These are phyloP conservation scores for Sabuloglossum arenarium DNA, from an alignment of 495 filamentous ascomycete genomes.

Conservation along the genomic window DNA sequence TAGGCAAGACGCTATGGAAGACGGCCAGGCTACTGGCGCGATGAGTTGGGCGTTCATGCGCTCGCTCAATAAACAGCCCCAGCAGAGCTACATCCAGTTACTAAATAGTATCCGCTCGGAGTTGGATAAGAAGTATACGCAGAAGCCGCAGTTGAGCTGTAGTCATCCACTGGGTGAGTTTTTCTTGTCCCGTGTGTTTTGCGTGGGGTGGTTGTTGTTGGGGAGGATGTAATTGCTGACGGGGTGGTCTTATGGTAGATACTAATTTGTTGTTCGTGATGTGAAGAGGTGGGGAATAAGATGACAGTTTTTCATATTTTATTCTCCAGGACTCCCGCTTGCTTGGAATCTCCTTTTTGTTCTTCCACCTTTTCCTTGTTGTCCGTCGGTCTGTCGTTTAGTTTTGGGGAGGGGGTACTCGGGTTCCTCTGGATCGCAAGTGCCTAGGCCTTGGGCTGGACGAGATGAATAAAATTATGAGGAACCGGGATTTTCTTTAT, in stretches of 20 bases:
- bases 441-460: too few species aligned
- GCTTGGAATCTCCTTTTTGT: too few species aligned
- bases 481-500: too few species aligned
- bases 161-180: slow-evolving; percentile 81
- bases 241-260: not conserved
- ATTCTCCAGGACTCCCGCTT: too few species aligned
- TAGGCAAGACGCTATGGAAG: slow-evolving; percentile 40
- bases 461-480: too few species aligned
- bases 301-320: too few species aligned
- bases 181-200: not conserved
- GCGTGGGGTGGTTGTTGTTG: not conserved
- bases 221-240: not conserved
- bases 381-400: too few species aligned
- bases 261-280: not conserved
- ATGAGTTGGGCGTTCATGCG: slow-evolving; percentile 97
- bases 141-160: slow-evolving; percentile 93
- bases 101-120: slow-evolving; percentile 91
- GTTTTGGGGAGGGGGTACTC: too few species aligned
- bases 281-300: not conserved
- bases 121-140: slow-evolving; percentile 66
- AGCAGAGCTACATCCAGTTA: slow-evolving; percentile 92
- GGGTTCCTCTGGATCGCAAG: too few species aligned
- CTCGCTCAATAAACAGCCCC: slow-evolving; percentile 85
- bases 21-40: slow-evolving; percentile 83
- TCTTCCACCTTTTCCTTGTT: too few species aligned